Conservation (phyloP, 1,284 basidiomycete genomes). For the Marasmius fiardii region DNA sequence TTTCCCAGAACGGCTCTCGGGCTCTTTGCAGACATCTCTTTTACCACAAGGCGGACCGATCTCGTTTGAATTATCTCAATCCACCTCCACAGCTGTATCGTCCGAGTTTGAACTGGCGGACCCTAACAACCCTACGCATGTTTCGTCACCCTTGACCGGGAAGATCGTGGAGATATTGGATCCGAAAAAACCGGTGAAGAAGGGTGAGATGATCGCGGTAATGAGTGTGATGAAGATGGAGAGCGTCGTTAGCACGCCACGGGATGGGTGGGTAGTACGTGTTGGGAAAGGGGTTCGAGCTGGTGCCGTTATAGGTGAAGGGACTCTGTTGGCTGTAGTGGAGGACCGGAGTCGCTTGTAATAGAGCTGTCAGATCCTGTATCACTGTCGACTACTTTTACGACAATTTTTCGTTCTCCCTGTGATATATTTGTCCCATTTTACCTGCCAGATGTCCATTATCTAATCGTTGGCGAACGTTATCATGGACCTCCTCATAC, state of each 20-base stretch:
- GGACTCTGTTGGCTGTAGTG: conserved; percentile 12
- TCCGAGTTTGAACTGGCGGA: conserved; percentile 33
- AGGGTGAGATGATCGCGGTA: conserved; percentile 32
- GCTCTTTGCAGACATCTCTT: conserved; percentile 30
- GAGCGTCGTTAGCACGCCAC: conserved; percentile 27
- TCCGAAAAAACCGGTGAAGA: conserved; percentile 19
- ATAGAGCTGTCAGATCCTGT: conserved; percentile 16
- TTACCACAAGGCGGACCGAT: conserved; percentile 22
- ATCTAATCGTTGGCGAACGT: too few species aligned
- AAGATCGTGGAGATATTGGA: conserved; percentile 33
- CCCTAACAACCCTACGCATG: conserved; percentile 28
- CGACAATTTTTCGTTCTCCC: too few species aligned
- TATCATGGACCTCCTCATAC: conserved; percentile 48
- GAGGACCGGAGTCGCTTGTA: not conserved
- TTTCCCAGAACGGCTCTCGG: conserved; percentile 35
- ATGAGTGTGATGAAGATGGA: conserved; percentile 46
- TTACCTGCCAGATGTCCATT: too few species aligned
- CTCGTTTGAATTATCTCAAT: conserved; percentile 31
- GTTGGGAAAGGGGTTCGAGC: conserved; percentile 28
- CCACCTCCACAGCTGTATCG: conserved; percentile 25
- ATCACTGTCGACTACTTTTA: too few species aligned
- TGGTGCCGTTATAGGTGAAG: conserved; percentile 31
- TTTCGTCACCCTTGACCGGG: conserved; percentile 34
- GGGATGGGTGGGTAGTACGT: conserved; percentile 25
- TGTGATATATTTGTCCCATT: too few species aligned